Evolutionary conservation across 805 yeast genomes (phyloP).

Genomic region (Yarrowia porcina): DNA sequence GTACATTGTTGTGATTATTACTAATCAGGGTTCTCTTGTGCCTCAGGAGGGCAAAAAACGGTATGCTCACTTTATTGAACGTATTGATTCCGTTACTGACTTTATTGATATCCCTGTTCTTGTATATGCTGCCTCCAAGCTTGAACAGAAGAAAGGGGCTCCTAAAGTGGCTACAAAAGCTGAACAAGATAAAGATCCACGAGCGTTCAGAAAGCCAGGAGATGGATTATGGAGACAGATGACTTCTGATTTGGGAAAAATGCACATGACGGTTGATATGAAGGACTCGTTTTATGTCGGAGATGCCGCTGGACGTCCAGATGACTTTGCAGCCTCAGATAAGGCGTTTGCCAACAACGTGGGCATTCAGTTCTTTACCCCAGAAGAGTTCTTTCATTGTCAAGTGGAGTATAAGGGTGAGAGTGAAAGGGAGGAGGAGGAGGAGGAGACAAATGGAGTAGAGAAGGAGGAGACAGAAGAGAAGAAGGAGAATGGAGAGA

Average conservation of each 20-base stretch:
- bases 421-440: not conserved
- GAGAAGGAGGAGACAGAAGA: not conserved
- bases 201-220: conserved; percentile 59
- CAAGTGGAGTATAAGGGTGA: not conserved
- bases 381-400: conserved; percentile 63
- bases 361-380: conserved; percentile 56
- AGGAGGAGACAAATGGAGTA: not conserved
- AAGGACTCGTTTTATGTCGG: conserved; percentile 70
- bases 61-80: conserved; percentile 38
- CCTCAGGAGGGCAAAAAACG: conserved; percentile 39
- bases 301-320: conserved; percentile 87
- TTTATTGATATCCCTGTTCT: conserved; percentile 40
- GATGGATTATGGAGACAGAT: conserved; percentile 73
- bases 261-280: conserved; percentile 40
- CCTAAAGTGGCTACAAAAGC: conserved; percentile 30
- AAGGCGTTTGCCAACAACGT: conserved; percentile 58
- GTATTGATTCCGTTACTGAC: conserved; percentile 35
- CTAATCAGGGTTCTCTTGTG: conserved; percentile 78
- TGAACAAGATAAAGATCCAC: conserved; percentile 26
- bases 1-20: conserved; percentile 61
- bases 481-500: not conserved
- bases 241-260: conserved; percentile 40
- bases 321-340: conserved; percentile 82
- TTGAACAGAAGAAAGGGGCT: conserved; percentile 41
- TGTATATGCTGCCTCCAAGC: conserved; percentile 64